A percentile compares a stretch with the other conserved stretches of the same genome.
phyloP scores from a whole-genome alignment of 129 eudicot species.

The Artemisia annua region DNA sequence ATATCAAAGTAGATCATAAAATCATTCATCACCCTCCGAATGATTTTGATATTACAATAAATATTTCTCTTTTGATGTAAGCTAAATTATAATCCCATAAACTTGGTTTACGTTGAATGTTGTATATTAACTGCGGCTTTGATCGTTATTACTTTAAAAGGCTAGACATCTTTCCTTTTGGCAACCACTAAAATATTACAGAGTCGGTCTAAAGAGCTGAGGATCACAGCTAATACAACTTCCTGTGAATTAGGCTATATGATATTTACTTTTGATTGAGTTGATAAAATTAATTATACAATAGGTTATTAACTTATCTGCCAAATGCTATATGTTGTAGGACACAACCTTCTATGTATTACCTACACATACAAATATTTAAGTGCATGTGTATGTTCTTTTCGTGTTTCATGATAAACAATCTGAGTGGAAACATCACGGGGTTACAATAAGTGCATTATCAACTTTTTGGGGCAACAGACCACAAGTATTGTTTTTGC shows the following conservation, averaged over 20 bases:
- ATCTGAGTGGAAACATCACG: constrained; percentile 44
- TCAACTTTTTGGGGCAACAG: constrained; percentile 31
- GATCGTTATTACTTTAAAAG: no score
- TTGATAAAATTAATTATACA: no score
- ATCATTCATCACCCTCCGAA: neutral
- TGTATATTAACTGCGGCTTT: no score
- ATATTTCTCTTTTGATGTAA: no score
- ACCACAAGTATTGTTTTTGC: constrained; percentile 31
- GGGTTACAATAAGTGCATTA: constrained; percentile 11
- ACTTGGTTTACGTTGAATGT: no score
- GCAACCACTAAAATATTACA: no score
- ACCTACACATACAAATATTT: no score
- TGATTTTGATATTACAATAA: neutral
- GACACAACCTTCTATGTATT: neutral
- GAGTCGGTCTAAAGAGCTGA: neutral
- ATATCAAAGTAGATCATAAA: neutral
- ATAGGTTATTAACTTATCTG: neutral
- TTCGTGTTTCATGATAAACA: neutral
- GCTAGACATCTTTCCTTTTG: no score
- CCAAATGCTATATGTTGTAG: neutral
- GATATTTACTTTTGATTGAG: no score
- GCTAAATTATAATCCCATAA: no score
- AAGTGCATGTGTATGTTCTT: no score
- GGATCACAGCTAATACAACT: neutral
- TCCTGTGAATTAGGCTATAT: no score